Percentiles rank a stretch among this genome's conserved stretches.
Evolutionary conservation across 2,329 filamentous ascomycete species (phyloP).

Genomic region (Mycosphaerella sp.): DNA sequence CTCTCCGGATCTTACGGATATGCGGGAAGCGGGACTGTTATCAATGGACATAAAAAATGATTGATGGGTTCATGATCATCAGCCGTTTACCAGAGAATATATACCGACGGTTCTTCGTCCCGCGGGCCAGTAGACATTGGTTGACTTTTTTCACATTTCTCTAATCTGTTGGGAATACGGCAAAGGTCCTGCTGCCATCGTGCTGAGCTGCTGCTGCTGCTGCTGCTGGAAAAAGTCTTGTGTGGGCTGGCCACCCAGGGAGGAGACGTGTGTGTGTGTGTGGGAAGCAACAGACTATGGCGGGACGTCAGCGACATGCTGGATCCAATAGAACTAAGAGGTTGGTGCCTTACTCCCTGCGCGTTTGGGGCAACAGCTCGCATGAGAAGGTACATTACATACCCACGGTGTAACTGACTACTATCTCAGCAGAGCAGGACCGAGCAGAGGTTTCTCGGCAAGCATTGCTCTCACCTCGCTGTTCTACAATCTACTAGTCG

Average conservation of each 20-base stretch:
- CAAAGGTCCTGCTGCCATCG: too few relatives aligned
- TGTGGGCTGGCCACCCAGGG: not conserved
- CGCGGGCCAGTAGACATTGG: not conserved
- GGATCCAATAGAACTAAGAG: conserved; percentile 1
- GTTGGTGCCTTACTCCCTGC: not conserved
- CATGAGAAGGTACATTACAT: conserved; percentile 1
- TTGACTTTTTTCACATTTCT: not conserved
- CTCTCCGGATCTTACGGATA: conserved; percentile 5
- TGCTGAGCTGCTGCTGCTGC: too few relatives aligned
- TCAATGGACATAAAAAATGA: too few relatives aligned
- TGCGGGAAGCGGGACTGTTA: not conserved
- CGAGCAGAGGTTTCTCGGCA: conserved; percentile 17
- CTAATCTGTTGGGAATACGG: too few relatives aligned
- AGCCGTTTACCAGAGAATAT: not conserved
- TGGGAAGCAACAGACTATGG: not conserved
- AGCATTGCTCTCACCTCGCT: conserved; percentile 23
- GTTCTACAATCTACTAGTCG: conserved; percentile 25
- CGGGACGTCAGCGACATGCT: conserved; percentile 7
- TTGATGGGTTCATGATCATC: too few relatives aligned
- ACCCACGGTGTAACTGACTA: not conserved
- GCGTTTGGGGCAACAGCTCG: not conserved
- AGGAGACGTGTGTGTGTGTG: conserved; percentile 5
- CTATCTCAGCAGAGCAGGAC: not conserved
- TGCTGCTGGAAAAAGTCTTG: not conserved
- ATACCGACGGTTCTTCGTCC: not conserved